Evolutionary conservation across 768 basidiomycete species (phyloP).

Genomic region (Hygrophorus russula): DNA sequence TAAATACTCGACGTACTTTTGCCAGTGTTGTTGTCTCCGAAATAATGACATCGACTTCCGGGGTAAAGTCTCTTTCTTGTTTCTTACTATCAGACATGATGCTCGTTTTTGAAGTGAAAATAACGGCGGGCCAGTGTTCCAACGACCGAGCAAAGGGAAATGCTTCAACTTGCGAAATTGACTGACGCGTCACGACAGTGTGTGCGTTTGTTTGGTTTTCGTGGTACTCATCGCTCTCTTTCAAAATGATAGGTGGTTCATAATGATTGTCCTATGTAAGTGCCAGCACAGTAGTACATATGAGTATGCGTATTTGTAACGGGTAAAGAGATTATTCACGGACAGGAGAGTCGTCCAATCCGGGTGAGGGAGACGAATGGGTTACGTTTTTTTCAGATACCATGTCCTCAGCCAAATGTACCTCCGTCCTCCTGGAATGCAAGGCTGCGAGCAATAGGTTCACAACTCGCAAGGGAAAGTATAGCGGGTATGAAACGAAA

Average conservation of each 20-base stretch:
- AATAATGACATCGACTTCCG: conserved; percentile 69
- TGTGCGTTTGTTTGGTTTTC: conserved; percentile 29
- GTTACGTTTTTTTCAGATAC: conserved; percentile 14
- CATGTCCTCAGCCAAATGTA: conserved; percentile 4
- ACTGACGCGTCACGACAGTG: conserved; percentile 56
- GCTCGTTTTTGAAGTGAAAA: conserved; percentile 26
- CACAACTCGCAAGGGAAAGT: conserved; percentile 33
- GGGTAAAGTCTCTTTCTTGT: conserved; percentile 79
- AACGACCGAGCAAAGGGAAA: conserved; percentile 1
- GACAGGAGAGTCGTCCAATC: conserved; percentile 30
- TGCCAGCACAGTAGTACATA: conserved; percentile 27
- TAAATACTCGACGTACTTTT: conserved; percentile 41
- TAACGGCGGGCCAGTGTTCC: conserved; percentile 17
- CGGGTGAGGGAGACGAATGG: conserved; percentile 9
- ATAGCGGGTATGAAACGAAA: conserved; percentile 38
- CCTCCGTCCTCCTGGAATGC: conserved; percentile 1
- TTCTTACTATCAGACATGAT: conserved; percentile 75
- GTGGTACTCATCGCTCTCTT: neutral
- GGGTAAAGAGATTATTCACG: conserved; percentile 32
- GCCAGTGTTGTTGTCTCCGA: conserved; percentile 56
- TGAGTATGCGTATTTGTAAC: conserved; percentile 23
- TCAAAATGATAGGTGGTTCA: too few species aligned
- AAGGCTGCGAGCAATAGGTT: conserved; percentile 11
- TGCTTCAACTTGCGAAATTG: conserved; percentile 8
- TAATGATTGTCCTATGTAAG: conserved; percentile 20